Percentiles rank a stretch among this genome's conserved stretches.
Conservation (phyloP, 139 green algal genomes). For the Limnomonas spitsbergensis region DNA sequence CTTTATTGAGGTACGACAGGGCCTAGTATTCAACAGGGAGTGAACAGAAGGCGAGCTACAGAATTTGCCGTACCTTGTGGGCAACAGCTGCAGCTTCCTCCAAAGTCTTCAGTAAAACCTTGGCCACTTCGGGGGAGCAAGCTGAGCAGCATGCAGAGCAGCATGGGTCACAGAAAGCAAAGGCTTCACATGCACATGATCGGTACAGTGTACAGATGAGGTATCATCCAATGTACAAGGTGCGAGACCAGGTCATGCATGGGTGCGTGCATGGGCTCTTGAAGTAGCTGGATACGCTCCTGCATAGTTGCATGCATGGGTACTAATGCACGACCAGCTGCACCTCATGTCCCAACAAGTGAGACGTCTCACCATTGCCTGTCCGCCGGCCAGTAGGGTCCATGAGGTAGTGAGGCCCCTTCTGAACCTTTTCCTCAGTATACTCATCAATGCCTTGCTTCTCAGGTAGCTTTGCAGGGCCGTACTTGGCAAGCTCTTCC, state of each 20-base stretch:
- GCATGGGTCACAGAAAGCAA: not conserved
- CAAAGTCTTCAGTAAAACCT: conserved; percentile 60
- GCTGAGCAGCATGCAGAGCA: conserved; percentile 39
- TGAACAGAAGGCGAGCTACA: too few relatives aligned
- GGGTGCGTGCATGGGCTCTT: too few relatives aligned
- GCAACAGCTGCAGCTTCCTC: conserved; percentile 49
- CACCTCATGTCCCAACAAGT: too few relatives aligned
- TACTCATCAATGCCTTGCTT: conserved; percentile 81
- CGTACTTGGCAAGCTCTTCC: conserved; percentile 75
- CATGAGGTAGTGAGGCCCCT: conserved; percentile 60
- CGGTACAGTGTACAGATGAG: too few relatives aligned
- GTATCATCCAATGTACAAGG: too few relatives aligned
- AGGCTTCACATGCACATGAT: too few relatives aligned
- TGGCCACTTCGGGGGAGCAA: conserved; percentile 50
- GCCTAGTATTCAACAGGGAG: too few relatives aligned
- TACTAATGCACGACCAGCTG: too few relatives aligned
- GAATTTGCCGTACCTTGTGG: conserved; percentile 51
- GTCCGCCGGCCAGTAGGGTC: conserved; percentile 73
- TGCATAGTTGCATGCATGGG: too few relatives aligned
- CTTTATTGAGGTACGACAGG: too few relatives aligned
- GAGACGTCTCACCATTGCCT: conserved; percentile 65
- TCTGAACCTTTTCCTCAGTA: conserved; percentile 47
- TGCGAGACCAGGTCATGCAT: too few relatives aligned
- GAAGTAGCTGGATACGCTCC: too few relatives aligned
- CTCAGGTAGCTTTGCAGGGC: conserved; percentile 64